These are phyloP conservation scores for Euptelea pleiosperma DNA, from an alignment of 164 flowering plant genomes.

Conservation along the genomic window DNA sequence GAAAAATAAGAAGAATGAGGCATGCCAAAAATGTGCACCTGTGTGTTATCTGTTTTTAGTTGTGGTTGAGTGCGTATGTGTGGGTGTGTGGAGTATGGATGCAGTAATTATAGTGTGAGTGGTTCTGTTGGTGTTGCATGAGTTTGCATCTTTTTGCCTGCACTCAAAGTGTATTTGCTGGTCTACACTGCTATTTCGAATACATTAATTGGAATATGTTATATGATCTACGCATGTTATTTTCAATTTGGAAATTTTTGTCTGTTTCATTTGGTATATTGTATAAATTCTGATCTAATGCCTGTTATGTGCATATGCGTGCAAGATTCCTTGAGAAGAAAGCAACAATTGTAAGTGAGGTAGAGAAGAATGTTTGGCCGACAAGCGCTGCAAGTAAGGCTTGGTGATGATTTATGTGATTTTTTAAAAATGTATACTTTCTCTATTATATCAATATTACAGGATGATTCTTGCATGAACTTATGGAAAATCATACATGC, in stretches of 20 bases:
- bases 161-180: background rate
- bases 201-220: background rate
- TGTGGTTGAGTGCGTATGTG: too few species aligned
- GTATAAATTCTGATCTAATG: conserved; percentile 1
- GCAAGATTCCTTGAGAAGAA: conserved; percentile 64
- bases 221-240: background rate
- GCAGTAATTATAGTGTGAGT: too few species aligned
- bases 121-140: too few species aligned
- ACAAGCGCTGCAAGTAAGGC: conserved; percentile 64
- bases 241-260: background rate
- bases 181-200: background rate
- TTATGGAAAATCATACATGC: too few species aligned
- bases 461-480: too few species aligned
- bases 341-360: conserved; percentile 66
- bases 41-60: too few species aligned
- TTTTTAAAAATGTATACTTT: too few species aligned
- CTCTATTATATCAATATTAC: too few species aligned
- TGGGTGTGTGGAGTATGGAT: too few species aligned
- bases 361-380: conserved; percentile 94
- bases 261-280: background rate
- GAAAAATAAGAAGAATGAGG: too few species aligned
- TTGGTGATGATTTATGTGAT: too few species aligned
- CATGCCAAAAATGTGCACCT: too few species aligned
- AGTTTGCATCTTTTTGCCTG: background rate
- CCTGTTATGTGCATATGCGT: conserved; percentile 30